Conservation (phyloP, 176 grass and related monocot genomes). For the Musa acuminata region DNA sequence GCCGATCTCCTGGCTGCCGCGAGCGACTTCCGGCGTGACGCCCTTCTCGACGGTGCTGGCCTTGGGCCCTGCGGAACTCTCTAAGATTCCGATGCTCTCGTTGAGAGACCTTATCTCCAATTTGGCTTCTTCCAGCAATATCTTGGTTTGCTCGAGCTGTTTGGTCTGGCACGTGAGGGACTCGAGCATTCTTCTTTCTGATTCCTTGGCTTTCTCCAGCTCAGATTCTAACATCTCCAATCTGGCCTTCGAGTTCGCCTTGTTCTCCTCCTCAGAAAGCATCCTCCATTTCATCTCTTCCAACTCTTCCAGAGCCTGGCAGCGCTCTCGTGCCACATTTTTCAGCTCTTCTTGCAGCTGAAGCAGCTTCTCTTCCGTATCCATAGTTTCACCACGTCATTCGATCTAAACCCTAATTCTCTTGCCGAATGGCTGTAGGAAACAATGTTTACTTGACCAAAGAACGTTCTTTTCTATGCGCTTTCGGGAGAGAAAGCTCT, state of each 20-base stretch:
- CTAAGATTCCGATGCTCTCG: conserved; percentile 14
- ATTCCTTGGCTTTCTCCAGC: conserved; percentile 42
- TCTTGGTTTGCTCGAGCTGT: conserved; percentile 90
- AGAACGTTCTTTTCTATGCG: too few relatives aligned
- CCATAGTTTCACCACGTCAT: not conserved
- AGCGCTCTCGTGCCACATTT: conserved; percentile 45
- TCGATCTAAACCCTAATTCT: too few relatives aligned
- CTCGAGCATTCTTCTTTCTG: conserved; percentile 67
- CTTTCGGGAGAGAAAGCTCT: too few relatives aligned
- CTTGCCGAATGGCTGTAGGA: too few relatives aligned
- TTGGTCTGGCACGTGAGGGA: conserved; percentile 65
- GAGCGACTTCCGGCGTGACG: conserved; percentile 10
- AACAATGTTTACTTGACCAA: too few relatives aligned
- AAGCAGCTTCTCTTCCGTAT: conserved; percentile 28
- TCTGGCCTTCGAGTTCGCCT: conserved; percentile 22
- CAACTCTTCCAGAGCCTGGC: conserved; percentile 40
- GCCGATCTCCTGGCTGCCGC: not conserved
- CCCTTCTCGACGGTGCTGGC: conserved; percentile 1
- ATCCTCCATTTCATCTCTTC: conserved; percentile 57
- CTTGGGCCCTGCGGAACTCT: conserved; percentile 10
- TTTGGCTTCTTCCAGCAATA: conserved; percentile 57
- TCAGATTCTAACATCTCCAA: conserved; percentile 45
- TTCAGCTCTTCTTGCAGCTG: conserved; percentile 58
- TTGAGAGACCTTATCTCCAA: conserved; percentile 34
- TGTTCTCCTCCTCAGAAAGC: conserved; percentile 19